Percentiles rank a stretch among this genome's conserved stretches.
These are phyloP conservation scores for Chalaropsis ovoidea DNA, from an alignment of 2,329 filamentous ascomycete genomes.

Conservation along the genomic window DNA sequence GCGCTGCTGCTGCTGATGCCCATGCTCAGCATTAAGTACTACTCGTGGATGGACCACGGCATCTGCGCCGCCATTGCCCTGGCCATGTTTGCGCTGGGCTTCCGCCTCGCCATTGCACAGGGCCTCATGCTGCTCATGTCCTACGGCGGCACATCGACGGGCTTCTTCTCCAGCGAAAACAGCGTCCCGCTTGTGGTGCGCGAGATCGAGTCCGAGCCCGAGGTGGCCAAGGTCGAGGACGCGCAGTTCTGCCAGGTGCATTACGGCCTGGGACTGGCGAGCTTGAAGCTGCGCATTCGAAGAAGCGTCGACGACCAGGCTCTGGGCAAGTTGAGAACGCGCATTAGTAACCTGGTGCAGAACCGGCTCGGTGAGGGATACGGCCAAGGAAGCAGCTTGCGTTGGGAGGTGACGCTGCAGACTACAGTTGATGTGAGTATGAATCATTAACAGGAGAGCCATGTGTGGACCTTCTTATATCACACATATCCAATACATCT, in stretches of 20 bases:
- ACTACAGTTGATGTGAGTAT: slow-evolving; percentile 40
- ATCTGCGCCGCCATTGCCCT: slow-evolving; percentile 73
- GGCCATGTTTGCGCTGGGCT: slow-evolving; percentile 79
- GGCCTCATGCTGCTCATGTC: slow-evolving; percentile 96
- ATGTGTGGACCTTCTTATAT: neutral
- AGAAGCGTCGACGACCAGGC: slow-evolving; percentile 58
- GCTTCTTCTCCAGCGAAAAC: slow-evolving; percentile 30
- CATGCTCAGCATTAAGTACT: slow-evolving; percentile 68
- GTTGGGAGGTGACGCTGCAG: slow-evolving; percentile 91
- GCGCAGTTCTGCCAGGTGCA: slow-evolving; percentile 98
- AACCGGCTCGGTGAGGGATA: slow-evolving; percentile 83
- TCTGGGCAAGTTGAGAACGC: slow-evolving; percentile 61
- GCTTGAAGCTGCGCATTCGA: slow-evolving; percentile 65
- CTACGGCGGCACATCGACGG: slow-evolving; percentile 40
- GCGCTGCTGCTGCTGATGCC: slow-evolving; percentile 69
- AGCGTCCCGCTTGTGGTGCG: slow-evolving; percentile 64
- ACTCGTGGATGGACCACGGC: slow-evolving; percentile 64
- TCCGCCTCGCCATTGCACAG: slow-evolving; percentile 72
- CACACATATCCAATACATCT: neutral
- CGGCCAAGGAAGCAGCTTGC: slow-evolving; percentile 63
- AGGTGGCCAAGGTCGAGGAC: slow-evolving; percentile 69
- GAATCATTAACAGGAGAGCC: slow-evolving; percentile 2
- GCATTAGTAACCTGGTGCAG: slow-evolving; percentile 67
- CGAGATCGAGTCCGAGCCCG: slow-evolving; percentile 73
- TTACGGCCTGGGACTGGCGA: slow-evolving; percentile 93